phyloP scores from a whole-genome alignment of 2,329 filamentous ascomycete species.

The Hymenoscyphus fraxineus region DNA sequence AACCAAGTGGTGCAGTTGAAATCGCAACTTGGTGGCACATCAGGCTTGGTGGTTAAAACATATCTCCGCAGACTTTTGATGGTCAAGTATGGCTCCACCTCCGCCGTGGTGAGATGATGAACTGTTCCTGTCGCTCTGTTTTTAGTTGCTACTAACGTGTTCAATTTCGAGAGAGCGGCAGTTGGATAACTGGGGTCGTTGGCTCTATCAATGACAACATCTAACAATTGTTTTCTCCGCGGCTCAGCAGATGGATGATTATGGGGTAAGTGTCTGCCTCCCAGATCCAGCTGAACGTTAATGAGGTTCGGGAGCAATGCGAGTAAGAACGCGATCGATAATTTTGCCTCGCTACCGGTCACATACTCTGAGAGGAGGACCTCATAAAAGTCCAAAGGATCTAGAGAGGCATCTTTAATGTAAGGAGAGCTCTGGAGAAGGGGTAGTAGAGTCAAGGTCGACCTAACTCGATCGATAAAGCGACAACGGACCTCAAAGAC shows the following conservation, averaged over 20 bases:
- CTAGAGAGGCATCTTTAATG: not conserved
- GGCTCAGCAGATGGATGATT: not conserved
- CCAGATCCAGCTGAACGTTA: not conserved
- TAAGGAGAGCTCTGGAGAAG: not conserved
- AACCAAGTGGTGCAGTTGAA: not conserved
- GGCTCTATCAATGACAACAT: not conserved
- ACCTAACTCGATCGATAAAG: not conserved
- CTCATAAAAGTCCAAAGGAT: not conserved
- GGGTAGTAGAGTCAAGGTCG: not conserved
- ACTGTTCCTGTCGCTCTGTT: not conserved
- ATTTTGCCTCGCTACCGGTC: not conserved
- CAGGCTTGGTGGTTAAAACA: too few relatives aligned
- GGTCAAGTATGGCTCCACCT: not conserved
- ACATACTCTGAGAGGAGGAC: not conserved
- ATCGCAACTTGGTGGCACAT: too few relatives aligned
- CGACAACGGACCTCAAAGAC: not conserved
- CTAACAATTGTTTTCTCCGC: not conserved
- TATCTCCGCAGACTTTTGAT: not conserved
- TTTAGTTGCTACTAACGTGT: not conserved
- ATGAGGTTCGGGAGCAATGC: not conserved
- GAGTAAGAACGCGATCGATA: not conserved
- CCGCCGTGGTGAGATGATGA: not conserved
- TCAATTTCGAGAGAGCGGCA: not conserved
- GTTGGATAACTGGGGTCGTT: not conserved
- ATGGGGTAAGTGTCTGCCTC: not conserved